phyloP scores from a whole-genome alignment of 768 basidiomycete genomes.

The Kwoniella botswanensis region DNA sequence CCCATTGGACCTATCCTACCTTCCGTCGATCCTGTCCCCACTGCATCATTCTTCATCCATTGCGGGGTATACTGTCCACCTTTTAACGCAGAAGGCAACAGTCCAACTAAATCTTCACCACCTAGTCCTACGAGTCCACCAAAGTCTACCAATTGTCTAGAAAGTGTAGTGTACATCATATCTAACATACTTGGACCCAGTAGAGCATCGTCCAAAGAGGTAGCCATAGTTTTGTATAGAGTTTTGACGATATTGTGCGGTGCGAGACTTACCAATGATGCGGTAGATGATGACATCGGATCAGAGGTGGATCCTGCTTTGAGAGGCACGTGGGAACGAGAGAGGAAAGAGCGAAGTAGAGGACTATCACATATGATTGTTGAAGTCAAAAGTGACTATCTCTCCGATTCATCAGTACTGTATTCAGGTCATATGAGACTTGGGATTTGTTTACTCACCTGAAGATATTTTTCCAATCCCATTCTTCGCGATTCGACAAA shows the following conservation, averaged over 20 bases:
- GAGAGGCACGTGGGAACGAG: constrained; percentile 29
- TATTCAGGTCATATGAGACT: not conserved
- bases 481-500: constrained; percentile 81
- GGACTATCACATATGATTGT: constrained; percentile 66
- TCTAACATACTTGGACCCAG: constrained; percentile 68
- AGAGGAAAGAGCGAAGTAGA: constrained; percentile 70
- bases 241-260: constrained; percentile 73
- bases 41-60: constrained; percentile 17
- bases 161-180: constrained; percentile 43
- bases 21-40: not conserved
- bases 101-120: constrained; percentile 32
- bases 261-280: constrained; percentile 24
- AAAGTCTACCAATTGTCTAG: constrained; percentile 43
- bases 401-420: not conserved
- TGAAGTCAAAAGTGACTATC: constrained; percentile 30
- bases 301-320: constrained; percentile 16
- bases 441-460: constrained; percentile 63
- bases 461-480: constrained; percentile 86
- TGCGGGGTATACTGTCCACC: constrained; percentile 24
- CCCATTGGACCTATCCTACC: constrained; percentile 66
- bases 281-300: constrained; percentile 54
- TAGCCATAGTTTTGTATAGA: constrained; percentile 87
- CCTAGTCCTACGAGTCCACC: constrained; percentile 41
- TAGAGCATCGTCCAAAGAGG: constrained; percentile 96
- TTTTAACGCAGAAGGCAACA: constrained; percentile 32